Percentiles rank a stretch among this genome's conserved stretches.
phyloP scores from a whole-genome alignment of 371 early-diverging fungal species.

The Apophysomyces ossiformis region DNA sequence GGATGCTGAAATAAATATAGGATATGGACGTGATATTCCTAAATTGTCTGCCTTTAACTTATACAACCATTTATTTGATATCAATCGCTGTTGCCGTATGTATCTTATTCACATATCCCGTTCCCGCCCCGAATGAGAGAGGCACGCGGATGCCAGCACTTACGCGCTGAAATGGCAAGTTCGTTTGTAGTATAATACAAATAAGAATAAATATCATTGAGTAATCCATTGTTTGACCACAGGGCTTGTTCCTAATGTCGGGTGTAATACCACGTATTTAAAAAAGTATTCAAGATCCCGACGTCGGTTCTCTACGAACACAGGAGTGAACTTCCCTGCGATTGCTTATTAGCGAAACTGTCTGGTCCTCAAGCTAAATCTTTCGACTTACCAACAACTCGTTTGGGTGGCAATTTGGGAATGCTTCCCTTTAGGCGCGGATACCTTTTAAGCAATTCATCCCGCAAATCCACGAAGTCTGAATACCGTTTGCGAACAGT shows the following conservation, averaged over 20 bases:
- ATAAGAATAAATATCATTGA: constrained; percentile 23
- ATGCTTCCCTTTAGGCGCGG: constrained; percentile 48
- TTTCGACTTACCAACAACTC: constrained; percentile 46
- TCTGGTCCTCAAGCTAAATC: background rate
- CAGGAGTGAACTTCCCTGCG: constrained; percentile 51
- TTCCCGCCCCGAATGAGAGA: no score
- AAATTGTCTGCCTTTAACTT: no score
- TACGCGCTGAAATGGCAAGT: no score
- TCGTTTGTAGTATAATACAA: no score
- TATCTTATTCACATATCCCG: no score
- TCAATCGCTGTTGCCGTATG: no score
- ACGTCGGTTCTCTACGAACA: constrained; percentile 58
- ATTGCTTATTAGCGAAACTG: background rate
- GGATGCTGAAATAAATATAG: no score
- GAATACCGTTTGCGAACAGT: constrained; percentile 58
- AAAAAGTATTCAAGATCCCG: constrained; percentile 64
- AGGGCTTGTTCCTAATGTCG: constrained; percentile 49
- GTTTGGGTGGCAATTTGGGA: constrained; percentile 61
- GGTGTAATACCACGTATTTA: constrained; percentile 58
- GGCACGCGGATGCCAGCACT: no score
- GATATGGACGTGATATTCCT: no score
- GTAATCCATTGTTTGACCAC: constrained; percentile 54
- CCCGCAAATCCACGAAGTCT: constrained; percentile 58
- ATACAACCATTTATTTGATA: no score
- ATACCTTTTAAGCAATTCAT: constrained; percentile 43